phyloP scores from a whole-genome alignment of 257 asterid genomes.

The Penstemon newberryi region DNA sequence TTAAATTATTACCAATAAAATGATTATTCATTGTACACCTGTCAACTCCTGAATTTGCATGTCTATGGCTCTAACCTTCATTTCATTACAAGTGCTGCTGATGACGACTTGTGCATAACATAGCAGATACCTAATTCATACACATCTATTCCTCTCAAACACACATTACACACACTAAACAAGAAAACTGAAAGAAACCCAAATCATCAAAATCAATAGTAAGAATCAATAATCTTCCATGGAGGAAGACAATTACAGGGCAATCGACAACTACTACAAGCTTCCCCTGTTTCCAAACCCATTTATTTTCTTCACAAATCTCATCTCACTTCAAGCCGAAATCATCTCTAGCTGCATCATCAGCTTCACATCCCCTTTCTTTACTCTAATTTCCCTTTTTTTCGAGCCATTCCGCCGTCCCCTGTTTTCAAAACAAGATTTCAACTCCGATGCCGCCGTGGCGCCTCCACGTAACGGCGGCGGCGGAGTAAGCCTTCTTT shows the following conservation, averaged over 20 bases:
- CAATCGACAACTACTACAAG: neutral
- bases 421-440: conserved; percentile 10
- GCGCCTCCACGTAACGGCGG: neutral
- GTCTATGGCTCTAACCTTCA: neutral
- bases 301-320: conserved; percentile 36
- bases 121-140: too few species aligned
- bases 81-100: conserved; percentile 23
- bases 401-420: conserved; percentile 23
- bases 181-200: neutral
- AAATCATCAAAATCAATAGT: too few species aligned
- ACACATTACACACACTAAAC: too few species aligned
- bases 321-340: conserved; percentile 39
- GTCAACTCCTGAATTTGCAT: conserved; percentile 34
- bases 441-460: conserved; percentile 19
- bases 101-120: too few species aligned
- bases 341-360: conserved; percentile 31
- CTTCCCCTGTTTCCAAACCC: conserved; percentile 30
- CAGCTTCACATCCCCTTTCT: conserved; percentile 35
- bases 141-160: too few species aligned
- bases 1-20: too few species aligned
- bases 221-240: conserved; percentile 13
- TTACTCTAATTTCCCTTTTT: conserved; percentile 25
- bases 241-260: conserved; percentile 24
- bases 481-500: conserved; percentile 26
- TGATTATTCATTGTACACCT: conserved; percentile 12